Base-by-base conservation (phyloP, 371 early-diverging fungal species). In the Rhizopus delemar region DNA sequence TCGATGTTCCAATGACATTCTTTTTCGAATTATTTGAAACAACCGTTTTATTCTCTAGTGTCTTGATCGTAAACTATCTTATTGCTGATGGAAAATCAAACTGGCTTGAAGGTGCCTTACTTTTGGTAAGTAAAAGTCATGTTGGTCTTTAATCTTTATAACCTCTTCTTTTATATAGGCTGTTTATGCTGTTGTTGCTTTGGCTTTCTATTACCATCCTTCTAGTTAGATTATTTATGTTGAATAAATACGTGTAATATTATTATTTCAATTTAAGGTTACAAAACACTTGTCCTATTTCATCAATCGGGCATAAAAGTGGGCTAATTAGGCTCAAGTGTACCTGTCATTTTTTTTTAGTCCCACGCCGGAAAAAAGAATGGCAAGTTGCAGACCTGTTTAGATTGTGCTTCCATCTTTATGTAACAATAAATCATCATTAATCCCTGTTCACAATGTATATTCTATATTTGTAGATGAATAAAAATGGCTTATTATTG, bases 11-110 rank as follows among this genome's bases (percentile, higher is more conserved):
- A 4, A 83, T 95, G 84, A 89, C 89, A 12, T 77, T 96, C 36
- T 86, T 83, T 66, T 95, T 96, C 63, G 81, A 86, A 36, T 74
- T 83, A 31, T 92, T 94, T 70, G 93, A 94, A 68, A 91, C 92
- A 3, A 82, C 83, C 5, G 85, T 94, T 4, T 62, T 94, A 58
- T 93, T 94, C 66, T 73, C 91, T 29, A 83, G 92, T 8, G 91
- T 95, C 11, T 76, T 94, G 63, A 83, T 94, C 35, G 90, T 88
- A 49, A 93, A 89, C 70, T 91, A 91, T 60, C 71, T 92, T 32
- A 86, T 92, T 61, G 77, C 68, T 41, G 90, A 90, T 65, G 88
- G 90, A 11, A 75, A 83, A 55, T 88, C 88, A 13, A 90, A 91
- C 70, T 91, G 91, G 92, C 71, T 94, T 15, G 94, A 94, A 74